Percentiles rank a stretch among this genome's conserved stretches.
Conservation (phyloP, 805 yeast genomes). For the Candida oleophila region DNA sequence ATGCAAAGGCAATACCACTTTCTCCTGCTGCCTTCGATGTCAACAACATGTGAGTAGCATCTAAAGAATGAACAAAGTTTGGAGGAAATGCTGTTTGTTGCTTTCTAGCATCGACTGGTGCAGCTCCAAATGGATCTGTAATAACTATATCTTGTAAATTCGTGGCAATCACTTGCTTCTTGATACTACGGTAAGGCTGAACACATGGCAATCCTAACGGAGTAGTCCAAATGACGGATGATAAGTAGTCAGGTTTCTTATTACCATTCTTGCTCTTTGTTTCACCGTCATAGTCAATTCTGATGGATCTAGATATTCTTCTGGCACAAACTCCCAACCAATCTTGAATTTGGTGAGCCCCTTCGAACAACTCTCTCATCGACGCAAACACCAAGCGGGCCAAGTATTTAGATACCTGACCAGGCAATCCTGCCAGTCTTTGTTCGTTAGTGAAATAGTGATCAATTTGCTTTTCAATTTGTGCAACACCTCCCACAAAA, state of each 20-base stretch:
- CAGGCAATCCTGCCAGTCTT: constrained; percentile 9
- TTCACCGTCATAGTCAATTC: constrained; percentile 59
- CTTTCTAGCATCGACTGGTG: constrained; percentile 82
- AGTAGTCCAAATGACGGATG: constrained; percentile 96
- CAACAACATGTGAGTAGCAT: constrained; percentile 94
- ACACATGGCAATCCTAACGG: constrained; percentile 95
- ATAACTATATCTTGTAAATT: constrained; percentile 85
- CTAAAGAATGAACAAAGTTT: constrained; percentile 89
- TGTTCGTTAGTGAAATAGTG: constrained; percentile 51
- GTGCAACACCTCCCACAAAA: constrained; percentile 86
- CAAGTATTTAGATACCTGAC: constrained; percentile 54
- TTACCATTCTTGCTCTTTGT: constrained; percentile 23
- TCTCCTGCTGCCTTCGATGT: constrained; percentile 79
- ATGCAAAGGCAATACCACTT: constrained; percentile 70
- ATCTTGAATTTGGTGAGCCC: constrained; percentile 94
- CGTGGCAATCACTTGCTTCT: constrained; percentile 68
- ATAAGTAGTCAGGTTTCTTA: constrained; percentile 63
- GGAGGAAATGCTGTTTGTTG: constrained; percentile 96
- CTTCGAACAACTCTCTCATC: constrained; percentile 79
- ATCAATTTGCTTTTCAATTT: constrained; percentile 75
- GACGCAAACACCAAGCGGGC: constrained; percentile 79
- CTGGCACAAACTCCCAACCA: constrained; percentile 91
- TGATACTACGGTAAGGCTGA: constrained; percentile 84
- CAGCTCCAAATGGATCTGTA: constrained; percentile 80
- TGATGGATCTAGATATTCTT: constrained; percentile 72